Evolutionary conservation across 177 flowering plant genomes (phyloP).

Genomic region (Tripterygium wilfordii): DNA sequence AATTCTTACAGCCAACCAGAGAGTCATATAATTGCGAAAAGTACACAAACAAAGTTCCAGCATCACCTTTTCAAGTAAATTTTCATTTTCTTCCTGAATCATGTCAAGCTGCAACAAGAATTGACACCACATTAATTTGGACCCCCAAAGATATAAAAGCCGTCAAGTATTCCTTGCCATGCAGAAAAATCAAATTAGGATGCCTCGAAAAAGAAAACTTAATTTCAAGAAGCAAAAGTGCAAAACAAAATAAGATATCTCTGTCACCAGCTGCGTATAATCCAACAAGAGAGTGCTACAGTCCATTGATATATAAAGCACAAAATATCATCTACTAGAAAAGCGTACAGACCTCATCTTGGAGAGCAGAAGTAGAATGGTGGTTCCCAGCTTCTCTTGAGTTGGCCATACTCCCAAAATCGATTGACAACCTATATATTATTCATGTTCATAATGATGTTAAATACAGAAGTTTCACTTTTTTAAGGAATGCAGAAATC

Average conservation of each 20-base stretch:
- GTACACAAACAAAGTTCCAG: slow-evolving; percentile 2
- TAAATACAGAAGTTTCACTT: too few relatives aligned
- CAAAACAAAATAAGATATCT: too few relatives aligned
- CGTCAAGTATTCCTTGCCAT: background rate
- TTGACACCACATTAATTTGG: background rate
- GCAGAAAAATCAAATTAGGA: background rate
- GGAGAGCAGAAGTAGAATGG: slow-evolving; percentile 53
- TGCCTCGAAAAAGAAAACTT: too few relatives aligned
- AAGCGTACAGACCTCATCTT: slow-evolving; percentile 59
- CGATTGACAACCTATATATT: slow-evolving; percentile 59
- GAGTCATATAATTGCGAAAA: background rate
- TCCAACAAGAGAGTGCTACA: background rate
- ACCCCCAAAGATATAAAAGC: background rate
- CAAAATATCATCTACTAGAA: background rate
- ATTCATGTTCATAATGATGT: too few relatives aligned
- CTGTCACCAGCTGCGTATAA: too few relatives aligned
- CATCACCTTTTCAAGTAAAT: slow-evolving; percentile 72
- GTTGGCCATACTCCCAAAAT: slow-evolving; percentile 47
- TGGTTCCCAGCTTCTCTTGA: slow-evolving; percentile 36
- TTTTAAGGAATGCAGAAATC: too few relatives aligned
- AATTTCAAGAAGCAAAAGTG: too few relatives aligned
- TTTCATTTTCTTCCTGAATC: slow-evolving; percentile 90
- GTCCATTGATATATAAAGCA: background rate
- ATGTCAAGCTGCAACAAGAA: slow-evolving; percentile 59
- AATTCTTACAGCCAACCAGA: too few relatives aligned